Evolutionary conservation across 73 alveolate genomes (phyloP), one percentile per base, ranked within the genome.

Genomic region (Paraurostyla sp.): DNA sequence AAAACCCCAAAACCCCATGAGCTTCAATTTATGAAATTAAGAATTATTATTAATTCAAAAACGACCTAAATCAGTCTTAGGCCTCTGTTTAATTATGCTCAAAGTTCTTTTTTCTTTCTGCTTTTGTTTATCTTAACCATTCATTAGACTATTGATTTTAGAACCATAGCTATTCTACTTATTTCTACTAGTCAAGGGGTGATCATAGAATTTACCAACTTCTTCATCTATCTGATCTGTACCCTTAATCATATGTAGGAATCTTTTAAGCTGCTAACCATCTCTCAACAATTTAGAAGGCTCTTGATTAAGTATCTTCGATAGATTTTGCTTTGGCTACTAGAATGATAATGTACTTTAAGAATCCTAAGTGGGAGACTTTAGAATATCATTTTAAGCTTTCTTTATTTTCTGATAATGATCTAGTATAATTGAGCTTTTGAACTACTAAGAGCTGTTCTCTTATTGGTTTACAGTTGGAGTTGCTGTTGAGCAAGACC

Each of bases 401-500:
- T n/a, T n/a, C n/a, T n/a, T n/a, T n/a, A n/a, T n/a, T n/a, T n/a
- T n/a, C n/a, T n/a, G n/a, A 52, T n/a, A 52, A 4, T 52, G 69
- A 4, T n/a, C 69, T 9, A 52, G 13, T 9, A 52, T 13, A 13
- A 20, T 35, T 13, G 69, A 6, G 9, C 23, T 52, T 52, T 35
- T 52, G 33, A 18, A 4, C 13, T 52, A 52, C 13, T 6, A 18
- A n/a, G 23, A 52, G 33, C 69, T 52, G 23, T 52, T 52, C 33
- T 13, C 23, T 52, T 52, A 35, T 18, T 52, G n/a, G n/a, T n/a
- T n/a, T n/a, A n/a, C 23, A 4, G 69, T 18, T 52, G 69, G 13
- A 18, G 38, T 52, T 6, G 69, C 69, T 52, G 69, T 52, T 13
- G 69, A 52, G 69, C 69, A 52, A 9, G 69, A 52, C 33, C 69